Conservation (phyloP, 345 rosid genomes). For the Eucalyptus polyanthemos region DNA sequence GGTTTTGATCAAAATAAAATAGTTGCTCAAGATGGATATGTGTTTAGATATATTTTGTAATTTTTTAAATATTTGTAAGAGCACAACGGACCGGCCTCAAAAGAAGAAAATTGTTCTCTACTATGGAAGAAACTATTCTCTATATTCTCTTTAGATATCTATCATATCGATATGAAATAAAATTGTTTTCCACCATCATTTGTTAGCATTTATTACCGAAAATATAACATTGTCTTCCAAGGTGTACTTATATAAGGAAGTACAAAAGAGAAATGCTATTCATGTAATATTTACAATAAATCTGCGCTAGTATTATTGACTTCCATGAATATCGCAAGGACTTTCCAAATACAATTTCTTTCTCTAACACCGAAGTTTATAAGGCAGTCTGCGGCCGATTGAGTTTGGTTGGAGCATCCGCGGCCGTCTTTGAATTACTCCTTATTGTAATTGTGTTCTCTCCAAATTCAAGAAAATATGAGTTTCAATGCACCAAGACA, state of each 20-base stretch:
- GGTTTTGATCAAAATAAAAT: too few relatives aligned
- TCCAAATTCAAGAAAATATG: not conserved
- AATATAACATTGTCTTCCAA: not conserved
- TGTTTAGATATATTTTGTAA: not conserved
- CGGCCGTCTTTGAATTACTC: not conserved
- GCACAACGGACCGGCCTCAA: not conserved
- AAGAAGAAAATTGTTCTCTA: not conserved
- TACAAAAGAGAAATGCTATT: not conserved
- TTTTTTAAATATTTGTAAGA: not conserved
- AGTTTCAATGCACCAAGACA: not conserved
- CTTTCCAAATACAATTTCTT: not conserved
- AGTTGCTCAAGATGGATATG: too few relatives aligned
- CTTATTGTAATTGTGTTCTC: not conserved
- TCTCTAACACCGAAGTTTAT: not conserved
- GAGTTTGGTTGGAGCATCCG: not conserved
- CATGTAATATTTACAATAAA: not conserved
- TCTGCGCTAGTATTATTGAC: not conserved
- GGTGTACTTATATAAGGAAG: not conserved
- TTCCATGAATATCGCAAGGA: not conserved
- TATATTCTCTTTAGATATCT: not conserved
- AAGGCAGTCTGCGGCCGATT: not conserved
- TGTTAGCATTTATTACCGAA: not conserved
- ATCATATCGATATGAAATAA: not conserved
- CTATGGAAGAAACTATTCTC: not conserved
- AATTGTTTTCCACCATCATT: too few relatives aligned